Base-by-base conservation (phyloP, 176 grass and related monocot genomes). In the Oryza meyeriana region DNA sequence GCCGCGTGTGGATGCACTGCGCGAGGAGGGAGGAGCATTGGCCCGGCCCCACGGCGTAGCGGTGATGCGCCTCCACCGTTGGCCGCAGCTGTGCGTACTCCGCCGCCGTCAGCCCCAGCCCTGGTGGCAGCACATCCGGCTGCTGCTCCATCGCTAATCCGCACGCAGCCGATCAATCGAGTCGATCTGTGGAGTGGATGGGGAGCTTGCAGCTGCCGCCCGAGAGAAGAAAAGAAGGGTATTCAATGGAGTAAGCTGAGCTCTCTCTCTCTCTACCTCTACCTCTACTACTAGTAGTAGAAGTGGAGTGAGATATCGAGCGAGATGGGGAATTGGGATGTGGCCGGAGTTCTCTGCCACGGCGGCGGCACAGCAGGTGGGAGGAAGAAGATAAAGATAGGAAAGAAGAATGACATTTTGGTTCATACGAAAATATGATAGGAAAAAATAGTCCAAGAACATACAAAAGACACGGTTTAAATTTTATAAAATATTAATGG, bases 11-110 rank as follows among this genome's bases (percentile, higher is more conserved):
- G 90, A 98, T 98, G 77, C 95, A 86, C 84, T 94, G 92, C 16
- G 90, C 86, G 10, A 98, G 86, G 24, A 94, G 86, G 3, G 92
- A 98, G 68, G 95, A 93, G 79, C 95, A 98, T 80, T 94, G 90
- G 40, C 92, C 90, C 1, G 84, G 38, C 5, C 84, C 95, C 11
- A 98, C 76, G 34, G 69, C 79, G 79, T 95, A 98, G 6, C 75
- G 85, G 88, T 98, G 95, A 88, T 98, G 77, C 32, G 66, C 81
- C 2, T 89, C 90, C 64, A 98, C 88, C 74, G 88, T 94, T 40
- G 74, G 47, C 61, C 45, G 71, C 55, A 98, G 84, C 64, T 87
- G 79, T 71, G 82, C 76, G 71, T 86, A 94, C 86, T 94, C 95
- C 65, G 52, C 84, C 16, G 78, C 75, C 66, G 88, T 91, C 17